Percentiles rank a stretch among this genome's conserved stretches.
phyloP scores from a whole-genome alignment of 176 grass and related monocot genomes.

The Oropetium thomaeum region DNA sequence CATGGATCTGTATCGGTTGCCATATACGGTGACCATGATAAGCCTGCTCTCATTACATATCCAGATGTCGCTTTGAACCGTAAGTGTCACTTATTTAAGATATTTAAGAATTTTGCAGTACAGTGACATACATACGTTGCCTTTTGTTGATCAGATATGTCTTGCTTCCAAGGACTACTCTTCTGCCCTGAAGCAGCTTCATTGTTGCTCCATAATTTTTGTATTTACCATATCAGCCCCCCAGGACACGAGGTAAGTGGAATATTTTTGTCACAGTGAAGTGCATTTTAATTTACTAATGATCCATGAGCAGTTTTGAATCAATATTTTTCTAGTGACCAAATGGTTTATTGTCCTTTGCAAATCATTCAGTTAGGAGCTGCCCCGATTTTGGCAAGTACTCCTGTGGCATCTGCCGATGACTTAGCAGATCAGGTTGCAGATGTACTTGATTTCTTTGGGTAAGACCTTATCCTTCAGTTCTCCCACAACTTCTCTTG shows the following conservation, averaged over 20 bases:
- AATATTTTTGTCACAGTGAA: slow-evolving; percentile 9
- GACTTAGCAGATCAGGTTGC: slow-evolving; percentile 87
- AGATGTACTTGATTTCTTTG: slow-evolving; percentile 90
- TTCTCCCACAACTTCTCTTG: neutral
- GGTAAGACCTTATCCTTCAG: slow-evolving; percentile 49
- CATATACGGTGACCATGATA: slow-evolving; percentile 80
- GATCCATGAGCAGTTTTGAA: neutral
- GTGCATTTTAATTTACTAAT: neutral
- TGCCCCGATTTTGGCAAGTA: slow-evolving; percentile 61
- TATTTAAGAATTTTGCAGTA: slow-evolving; percentile 12
- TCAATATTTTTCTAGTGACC: slow-evolving; percentile 12
- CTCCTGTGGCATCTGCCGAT: slow-evolving; percentile 66
- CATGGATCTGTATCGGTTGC: slow-evolving; percentile 79
- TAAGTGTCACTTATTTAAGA: slow-evolving; percentile 22
- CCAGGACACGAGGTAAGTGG: slow-evolving; percentile 88
- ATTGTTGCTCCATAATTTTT: slow-evolving; percentile 90
- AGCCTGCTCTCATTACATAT: slow-evolving; percentile 78
- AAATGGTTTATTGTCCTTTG: slow-evolving; percentile 26
- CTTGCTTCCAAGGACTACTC: slow-evolving; percentile 94
- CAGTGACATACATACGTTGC: slow-evolving; percentile 12
- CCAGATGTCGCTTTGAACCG: slow-evolving; percentile 85
- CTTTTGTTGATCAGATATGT: slow-evolving; percentile 82
- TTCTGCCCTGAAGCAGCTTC: slow-evolving; percentile 92
- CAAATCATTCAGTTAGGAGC: slow-evolving; percentile 77
- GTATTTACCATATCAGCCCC: slow-evolving; percentile 96